A percentile compares a stretch with the other conserved stretches of the same genome.
Evolutionary conservation across 2,329 filamentous ascomycete species (phyloP).

Genomic region (Diaporthe australafricana): DNA sequence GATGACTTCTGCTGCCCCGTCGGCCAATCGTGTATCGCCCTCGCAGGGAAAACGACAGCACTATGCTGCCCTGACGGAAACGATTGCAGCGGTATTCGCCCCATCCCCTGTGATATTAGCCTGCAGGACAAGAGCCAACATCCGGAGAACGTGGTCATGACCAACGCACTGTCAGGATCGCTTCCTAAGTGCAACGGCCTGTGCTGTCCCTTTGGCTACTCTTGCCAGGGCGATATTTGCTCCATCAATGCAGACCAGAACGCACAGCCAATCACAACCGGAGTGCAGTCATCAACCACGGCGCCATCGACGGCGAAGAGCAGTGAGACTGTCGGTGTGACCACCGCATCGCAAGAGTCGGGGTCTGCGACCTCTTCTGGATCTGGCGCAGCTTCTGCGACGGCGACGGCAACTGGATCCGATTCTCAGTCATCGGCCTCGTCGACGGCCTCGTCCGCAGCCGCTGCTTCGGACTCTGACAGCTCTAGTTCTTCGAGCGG

Average conservation of each 20-base stretch:
- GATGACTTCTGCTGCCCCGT: conserved; percentile 74
- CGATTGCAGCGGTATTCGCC: conserved; percentile 70
- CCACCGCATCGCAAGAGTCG: conserved; percentile 39
- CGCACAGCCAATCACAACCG: conserved; percentile 41
- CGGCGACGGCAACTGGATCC: conserved; percentile 39
- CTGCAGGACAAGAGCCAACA: conserved; percentile 69
- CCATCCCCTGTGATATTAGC: conserved; percentile 73
- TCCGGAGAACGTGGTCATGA: conserved; percentile 73
- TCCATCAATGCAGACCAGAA: conserved; percentile 63
- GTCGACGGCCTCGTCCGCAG: conserved; percentile 41
- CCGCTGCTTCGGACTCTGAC: conserved; percentile 41
- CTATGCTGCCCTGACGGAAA: conserved; percentile 75
- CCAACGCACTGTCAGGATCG: conserved; percentile 67
- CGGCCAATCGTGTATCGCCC: conserved; percentile 65
- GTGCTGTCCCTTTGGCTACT: conserved; percentile 83
- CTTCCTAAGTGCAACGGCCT: conserved; percentile 67
- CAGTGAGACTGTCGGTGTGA: conserved; percentile 38
- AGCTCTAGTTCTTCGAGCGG: conserved; percentile 38
- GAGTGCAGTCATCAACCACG: conserved; percentile 40
- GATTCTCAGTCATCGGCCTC: conserved; percentile 40
- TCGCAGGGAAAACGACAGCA: conserved; percentile 74
- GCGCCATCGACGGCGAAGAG: conserved; percentile 41
- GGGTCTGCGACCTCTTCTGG: conserved; percentile 40
- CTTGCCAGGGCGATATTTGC: conserved; percentile 67
- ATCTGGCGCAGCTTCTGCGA: conserved; percentile 37